Base-by-base conservation (phyloP, 257 asterid genomes). In the Eucommia ulmoides region DNA sequence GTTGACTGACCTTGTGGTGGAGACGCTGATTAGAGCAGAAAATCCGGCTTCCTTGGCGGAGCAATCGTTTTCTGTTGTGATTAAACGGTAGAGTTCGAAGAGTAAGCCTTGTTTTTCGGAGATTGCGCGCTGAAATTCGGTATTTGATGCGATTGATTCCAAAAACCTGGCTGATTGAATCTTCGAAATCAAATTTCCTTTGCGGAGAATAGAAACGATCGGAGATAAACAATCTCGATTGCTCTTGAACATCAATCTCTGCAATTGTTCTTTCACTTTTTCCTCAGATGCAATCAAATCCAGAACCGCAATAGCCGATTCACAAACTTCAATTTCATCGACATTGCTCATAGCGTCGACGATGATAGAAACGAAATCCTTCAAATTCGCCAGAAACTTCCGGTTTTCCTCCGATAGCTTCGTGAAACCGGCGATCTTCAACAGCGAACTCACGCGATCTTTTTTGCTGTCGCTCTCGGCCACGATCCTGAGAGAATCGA, bases 91-190 rank as follows among this genome's bases (percentile, higher is more conserved):
- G 46, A 88, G 52, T 59, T 67, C 77, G 70, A 69, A 19, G 20
- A 84, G 65, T 45, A 88, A 7, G 7, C 65, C 85, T 35, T 63
- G 55, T 8, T 74, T 64, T 44, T 71, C 93, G 1, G 76, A 61
- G 66, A 84, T 75, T 60, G 50, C 64, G 45, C 70, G 69, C 47
- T 63, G 84, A 0, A 93, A 84, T 41, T 84, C 88, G 3, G 73
- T 55, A 60, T 81, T 74, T 18, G 51, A 20, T 7, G 93, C 79
- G 55, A 81, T 72, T 5, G 52, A 50, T 38, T 67, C 76, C 54
- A 88, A 49, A 50, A 88, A 66, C 64, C 58, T 76, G 49, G 86
- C 88, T 22, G 78, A 59, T 64, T 74, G 74, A 8, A 62, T 64
- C 75, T 77, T 84, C 35, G 93, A 74, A 24, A 62, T 65, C 12